Conservation (phyloP, 352 stramenopile species). For the Globisporangium solare region DNA sequence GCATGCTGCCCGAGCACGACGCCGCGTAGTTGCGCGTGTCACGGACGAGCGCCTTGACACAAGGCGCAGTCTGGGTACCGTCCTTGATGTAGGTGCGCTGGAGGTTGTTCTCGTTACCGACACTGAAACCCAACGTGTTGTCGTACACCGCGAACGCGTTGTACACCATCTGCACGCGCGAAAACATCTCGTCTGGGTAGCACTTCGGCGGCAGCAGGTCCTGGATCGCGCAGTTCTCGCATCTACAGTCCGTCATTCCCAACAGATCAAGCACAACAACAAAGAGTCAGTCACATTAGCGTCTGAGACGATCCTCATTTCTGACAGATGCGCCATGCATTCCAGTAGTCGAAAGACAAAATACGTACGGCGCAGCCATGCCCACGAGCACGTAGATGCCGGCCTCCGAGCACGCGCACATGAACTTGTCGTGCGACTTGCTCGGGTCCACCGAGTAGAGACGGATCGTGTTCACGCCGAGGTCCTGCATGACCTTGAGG, state of each 20-base stretch:
- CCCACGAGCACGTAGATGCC: slow-evolving; percentile 53
- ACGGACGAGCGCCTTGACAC: slow-evolving; percentile 44
- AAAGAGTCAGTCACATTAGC: no score
- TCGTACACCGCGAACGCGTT: slow-evolving; percentile 56
- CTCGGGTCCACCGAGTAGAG: slow-evolving; percentile 64
- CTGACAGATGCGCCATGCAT: no score
- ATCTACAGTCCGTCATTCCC: no score
- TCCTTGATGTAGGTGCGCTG: slow-evolving; percentile 23
- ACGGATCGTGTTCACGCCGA: slow-evolving; percentile 66
- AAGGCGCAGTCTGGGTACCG: slow-evolving; percentile 31
- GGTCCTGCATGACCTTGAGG: slow-evolving; percentile 44
- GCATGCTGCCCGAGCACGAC: slow-evolving; percentile 25
- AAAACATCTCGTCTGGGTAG: slow-evolving; percentile 40
- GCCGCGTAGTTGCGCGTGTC: slow-evolving; percentile 39
- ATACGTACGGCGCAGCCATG: slow-evolving; percentile 30
- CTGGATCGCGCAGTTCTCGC: slow-evolving; percentile 32
- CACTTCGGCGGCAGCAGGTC: slow-evolving; percentile 33
- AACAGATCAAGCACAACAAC: no score
- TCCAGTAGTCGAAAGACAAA: slow-evolving; percentile 1
- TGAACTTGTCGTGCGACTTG: slow-evolving; percentile 69
- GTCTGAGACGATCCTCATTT: no score
- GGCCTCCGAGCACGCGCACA: slow-evolving; percentile 50
- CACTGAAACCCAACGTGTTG: slow-evolving; percentile 43
- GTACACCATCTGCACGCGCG: slow-evolving; percentile 39
- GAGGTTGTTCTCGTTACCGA: slow-evolving; percentile 53